Base-by-base conservation (phyloP, 257 asterid genomes). In the Agastache rugosa region DNA sequence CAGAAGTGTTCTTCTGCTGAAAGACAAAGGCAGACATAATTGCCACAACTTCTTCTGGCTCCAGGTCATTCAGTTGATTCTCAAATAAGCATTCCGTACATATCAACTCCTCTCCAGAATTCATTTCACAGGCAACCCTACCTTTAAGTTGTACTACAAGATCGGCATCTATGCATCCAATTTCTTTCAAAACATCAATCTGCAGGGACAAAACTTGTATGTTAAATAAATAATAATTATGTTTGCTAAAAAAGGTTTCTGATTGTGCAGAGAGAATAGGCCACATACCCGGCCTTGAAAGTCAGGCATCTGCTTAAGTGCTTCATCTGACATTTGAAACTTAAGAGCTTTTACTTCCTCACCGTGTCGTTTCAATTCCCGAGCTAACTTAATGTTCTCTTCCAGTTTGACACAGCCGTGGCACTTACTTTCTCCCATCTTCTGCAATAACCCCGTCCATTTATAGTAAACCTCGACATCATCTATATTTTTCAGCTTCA, bases 91-190 rank as follows among this genome's bases (percentile, higher is more conserved):
- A 92, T 79, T 95, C 99, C 0, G 99, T 95, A 80, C 98, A 84
- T 77, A 92, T 92, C 81, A 95, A 82, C 81, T 95, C 99, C 88
- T 95, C 99, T 80, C 98, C 99, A 62, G 99, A 95, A 82, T 95
- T 95, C 99, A 95, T 95, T 82, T 92, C 98, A 73, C 99, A 92
- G 72, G 99, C 99, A 77, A 95, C 99, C 66, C 99, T 97, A 31
- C 99, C 99, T 85, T 95, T 95, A 53, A 95, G 90, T 87, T 92
- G 99, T 76, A 92, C 99, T 47, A 89, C 98, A 71, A 90, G 97
- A 76, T 92, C 99, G 65, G 84, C 81, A 80, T 92, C 96, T 78
- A 95, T 85, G 73, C 97, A 95, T 69, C 99, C 97, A 81, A 87
- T 83, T 86, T 89, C 93, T 82, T 95, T 88, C 83, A 95, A 81